A percentile compares a stretch with the other conserved stretches of the same genome.
These are phyloP conservation scores for Dittrichia graveolens DNA, from an alignment of 129 eudicot genomes.

Conservation along the genomic window DNA sequence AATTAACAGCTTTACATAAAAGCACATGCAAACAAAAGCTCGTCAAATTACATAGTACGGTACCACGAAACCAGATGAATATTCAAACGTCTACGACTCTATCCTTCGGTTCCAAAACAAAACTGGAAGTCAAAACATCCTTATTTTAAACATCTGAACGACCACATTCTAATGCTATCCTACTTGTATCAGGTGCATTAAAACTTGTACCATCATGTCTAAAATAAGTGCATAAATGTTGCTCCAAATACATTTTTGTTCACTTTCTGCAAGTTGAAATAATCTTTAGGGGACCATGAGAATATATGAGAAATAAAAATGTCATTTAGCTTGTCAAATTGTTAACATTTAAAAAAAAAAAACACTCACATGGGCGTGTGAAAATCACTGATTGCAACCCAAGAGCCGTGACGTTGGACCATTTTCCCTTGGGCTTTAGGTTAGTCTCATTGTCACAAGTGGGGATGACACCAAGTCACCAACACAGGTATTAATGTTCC, in stretches of 20 bases:
- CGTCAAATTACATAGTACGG: neutral
- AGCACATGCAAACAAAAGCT: neutral
- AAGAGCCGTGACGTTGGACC: conserved; percentile 7
- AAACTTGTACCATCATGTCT: neutral
- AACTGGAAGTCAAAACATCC: neutral
- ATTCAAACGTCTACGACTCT: neutral
- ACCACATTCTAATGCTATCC: neutral
- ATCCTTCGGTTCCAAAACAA: neutral
- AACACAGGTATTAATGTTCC: no score
- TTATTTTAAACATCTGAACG: neutral
- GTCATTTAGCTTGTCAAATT: conserved; percentile 13
- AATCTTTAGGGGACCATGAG: conserved; percentile 14
- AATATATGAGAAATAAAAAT: conserved; percentile 7
- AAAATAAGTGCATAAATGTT: neutral
- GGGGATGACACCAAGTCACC: no score
- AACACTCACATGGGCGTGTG: conserved; percentile 26
- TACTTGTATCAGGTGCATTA: neutral
- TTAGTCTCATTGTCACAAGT: neutral
- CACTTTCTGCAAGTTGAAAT: conserved; percentile 30
- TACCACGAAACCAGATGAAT: neutral
- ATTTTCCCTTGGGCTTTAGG: neutral
- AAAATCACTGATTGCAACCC: conserved; percentile 18
- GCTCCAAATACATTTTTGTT: conserved; percentile 13
- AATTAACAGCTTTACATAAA: no score
- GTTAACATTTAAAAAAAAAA: conserved; percentile 15